These are phyloP conservation scores for Prunus persica DNA, from an alignment of 306 rosid genomes.

Conservation along the genomic window DNA sequence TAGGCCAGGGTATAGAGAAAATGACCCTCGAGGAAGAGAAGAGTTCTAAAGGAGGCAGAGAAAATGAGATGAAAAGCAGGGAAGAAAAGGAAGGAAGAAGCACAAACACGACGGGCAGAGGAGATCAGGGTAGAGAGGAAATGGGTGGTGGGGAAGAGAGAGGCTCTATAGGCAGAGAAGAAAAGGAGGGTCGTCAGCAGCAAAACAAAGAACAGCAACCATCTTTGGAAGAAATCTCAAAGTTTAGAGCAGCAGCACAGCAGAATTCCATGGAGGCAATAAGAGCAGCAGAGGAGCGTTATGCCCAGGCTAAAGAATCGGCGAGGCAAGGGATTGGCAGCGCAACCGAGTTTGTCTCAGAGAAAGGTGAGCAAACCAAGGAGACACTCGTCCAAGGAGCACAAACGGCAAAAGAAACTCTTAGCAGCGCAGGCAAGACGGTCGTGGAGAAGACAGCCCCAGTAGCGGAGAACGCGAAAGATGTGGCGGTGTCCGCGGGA, in stretches of 20 bases:
- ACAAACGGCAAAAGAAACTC: constrained; percentile 28
- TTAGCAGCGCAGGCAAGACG: constrained; percentile 31
- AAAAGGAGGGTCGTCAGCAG: background rate
- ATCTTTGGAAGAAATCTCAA: constrained; percentile 43
- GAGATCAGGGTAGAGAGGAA: too few relatives aligned
- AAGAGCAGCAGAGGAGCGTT: constrained; percentile 43
- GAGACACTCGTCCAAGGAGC: constrained; percentile 18
- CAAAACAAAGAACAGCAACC: background rate
- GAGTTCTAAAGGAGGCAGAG: background rate
- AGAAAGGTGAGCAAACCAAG: constrained; percentile 26
- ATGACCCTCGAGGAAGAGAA: constrained; percentile 12
- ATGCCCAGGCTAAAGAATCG: constrained; percentile 37
- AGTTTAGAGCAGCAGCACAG: constrained; percentile 38
- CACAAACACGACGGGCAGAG: too few relatives aligned
- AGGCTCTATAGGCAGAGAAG: constrained; percentile 11
- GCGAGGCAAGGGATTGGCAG: constrained; percentile 22
- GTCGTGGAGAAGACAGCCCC: constrained; percentile 19
- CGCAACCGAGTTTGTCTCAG: constrained; percentile 18
- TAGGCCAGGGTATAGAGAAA: background rate
- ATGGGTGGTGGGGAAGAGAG: constrained; percentile 10
- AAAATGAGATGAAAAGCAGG: background rate
- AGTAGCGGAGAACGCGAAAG: constrained; percentile 29
- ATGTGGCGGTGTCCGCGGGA: constrained; percentile 23
- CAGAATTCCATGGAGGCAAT: constrained; percentile 40
- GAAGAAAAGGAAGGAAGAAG: background rate